Percentiles rank a stretch among this genome's conserved stretches.
phyloP scores from a whole-genome alignment of 1,284 basidiomycete genomes.

The Sutorius eximius region DNA sequence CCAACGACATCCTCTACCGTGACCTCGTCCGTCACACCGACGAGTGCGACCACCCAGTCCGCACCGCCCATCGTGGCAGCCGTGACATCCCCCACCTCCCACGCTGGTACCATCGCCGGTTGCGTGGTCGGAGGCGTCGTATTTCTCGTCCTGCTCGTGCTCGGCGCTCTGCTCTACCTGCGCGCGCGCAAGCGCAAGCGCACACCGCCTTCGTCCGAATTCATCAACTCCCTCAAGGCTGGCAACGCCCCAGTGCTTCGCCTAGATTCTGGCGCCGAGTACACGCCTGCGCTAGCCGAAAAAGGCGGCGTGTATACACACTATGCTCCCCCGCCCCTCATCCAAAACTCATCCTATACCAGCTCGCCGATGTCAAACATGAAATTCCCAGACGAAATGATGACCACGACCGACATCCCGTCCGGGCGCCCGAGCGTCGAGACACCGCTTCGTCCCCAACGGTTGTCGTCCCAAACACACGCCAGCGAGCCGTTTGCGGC shows the following conservation, averaged over 20 bases:
- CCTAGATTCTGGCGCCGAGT: slow-evolving; percentile 27
- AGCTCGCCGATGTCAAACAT: slow-evolving; percentile 8
- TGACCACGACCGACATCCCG: slow-evolving; percentile 10
- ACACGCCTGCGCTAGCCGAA: slow-evolving; percentile 17
- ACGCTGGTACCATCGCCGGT: slow-evolving; percentile 44
- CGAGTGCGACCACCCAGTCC: not conserved
- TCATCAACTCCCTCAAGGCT: slow-evolving; percentile 32
- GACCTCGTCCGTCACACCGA: not conserved
- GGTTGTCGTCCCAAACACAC: slow-evolving; percentile 12
- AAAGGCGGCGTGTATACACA: slow-evolving; percentile 11
- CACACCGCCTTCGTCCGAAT: slow-evolving; percentile 52
- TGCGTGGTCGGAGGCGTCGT: slow-evolving; percentile 42
- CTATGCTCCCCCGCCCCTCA: slow-evolving; percentile 11
- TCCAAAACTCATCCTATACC: slow-evolving; percentile 15
- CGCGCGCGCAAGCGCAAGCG: slow-evolving; percentile 39
- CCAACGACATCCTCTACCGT: not conserved
- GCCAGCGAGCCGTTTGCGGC: slow-evolving; percentile 1
- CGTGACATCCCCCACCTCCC: slow-evolving; percentile 10
- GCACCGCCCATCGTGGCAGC: slow-evolving; percentile 9
- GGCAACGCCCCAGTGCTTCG: slow-evolving; percentile 31
- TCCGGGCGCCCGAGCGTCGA: slow-evolving; percentile 22
- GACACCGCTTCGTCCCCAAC: slow-evolving; percentile 20
- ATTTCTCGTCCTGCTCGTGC: slow-evolving; percentile 28
- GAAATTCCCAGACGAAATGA: slow-evolving; percentile 17
- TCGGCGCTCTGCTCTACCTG: slow-evolving; percentile 35